These are phyloP conservation scores for Tricholoma saponaceum DNA, from an alignment of 768 basidiomycete species.

Conservation along the genomic window DNA sequence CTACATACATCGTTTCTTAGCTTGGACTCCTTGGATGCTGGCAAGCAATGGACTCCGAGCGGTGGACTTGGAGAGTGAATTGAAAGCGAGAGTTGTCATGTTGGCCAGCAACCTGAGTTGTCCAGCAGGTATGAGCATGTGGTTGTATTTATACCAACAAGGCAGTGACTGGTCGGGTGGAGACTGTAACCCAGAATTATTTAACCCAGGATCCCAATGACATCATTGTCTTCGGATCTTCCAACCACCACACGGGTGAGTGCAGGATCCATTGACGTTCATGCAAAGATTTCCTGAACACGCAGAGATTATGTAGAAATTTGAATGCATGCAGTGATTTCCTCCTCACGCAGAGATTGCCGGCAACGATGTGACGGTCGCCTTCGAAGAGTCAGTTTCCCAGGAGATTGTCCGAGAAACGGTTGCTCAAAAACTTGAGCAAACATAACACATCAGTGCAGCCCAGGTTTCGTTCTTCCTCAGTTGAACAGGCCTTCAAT, in stretches of 20 bases:
- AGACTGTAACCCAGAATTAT: neutral
- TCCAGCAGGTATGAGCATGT: neutral
- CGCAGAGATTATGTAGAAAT: no score
- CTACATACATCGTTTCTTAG: slow-evolving; percentile 24
- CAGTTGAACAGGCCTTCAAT: no score
- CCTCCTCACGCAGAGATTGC: no score
- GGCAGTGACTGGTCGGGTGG: neutral
- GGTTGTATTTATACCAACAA: neutral
- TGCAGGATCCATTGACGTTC: no score
- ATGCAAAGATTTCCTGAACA: no score
- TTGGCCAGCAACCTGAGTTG: slow-evolving; percentile 25
- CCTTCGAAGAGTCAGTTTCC: no score
- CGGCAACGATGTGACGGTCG: no score
- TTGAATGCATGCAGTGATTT: no score
- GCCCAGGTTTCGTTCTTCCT: no score
- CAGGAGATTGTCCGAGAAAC: no score
- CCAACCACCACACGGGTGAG: neutral
- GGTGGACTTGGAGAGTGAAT: slow-evolving; percentile 17
- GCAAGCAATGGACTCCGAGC: slow-evolving; percentile 21
- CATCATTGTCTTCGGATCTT: neutral
- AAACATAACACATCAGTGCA: no score
- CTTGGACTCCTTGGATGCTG: slow-evolving; percentile 18
- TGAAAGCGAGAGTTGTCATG: slow-evolving; percentile 15
- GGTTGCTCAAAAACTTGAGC: no score
- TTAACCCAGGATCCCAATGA: neutral